Conservation (phyloP, 345 rosid species). For the Syzygium oleosum region DNA sequence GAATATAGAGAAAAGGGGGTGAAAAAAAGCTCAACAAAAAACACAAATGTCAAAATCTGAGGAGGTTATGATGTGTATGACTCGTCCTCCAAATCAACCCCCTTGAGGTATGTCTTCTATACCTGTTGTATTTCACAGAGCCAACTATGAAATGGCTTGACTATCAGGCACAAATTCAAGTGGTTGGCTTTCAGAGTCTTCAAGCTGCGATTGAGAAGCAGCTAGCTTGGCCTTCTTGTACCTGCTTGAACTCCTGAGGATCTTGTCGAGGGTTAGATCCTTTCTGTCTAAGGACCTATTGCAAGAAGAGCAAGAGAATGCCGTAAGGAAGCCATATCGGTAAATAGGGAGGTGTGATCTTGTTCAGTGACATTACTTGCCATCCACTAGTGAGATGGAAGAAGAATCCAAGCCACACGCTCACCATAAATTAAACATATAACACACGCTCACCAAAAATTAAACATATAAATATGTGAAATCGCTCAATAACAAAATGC, state of each 20-base stretch:
- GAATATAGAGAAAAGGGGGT: neutral
- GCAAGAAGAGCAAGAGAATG: neutral
- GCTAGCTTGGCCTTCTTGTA: slow-evolving; percentile 45
- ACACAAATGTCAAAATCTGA: neutral
- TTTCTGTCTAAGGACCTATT: slow-evolving; percentile 16
- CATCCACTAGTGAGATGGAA: neutral
- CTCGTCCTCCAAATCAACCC: neutral
- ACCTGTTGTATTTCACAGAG: neutral
- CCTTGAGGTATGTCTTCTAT: neutral
- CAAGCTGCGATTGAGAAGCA: slow-evolving; percentile 28
- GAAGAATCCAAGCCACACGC: neutral
- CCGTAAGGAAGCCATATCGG: neutral
- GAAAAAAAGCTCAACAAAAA: neutral
- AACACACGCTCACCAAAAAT: neutral
- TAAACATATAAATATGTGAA: neutral
- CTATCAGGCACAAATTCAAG: slow-evolving; percentile 48
- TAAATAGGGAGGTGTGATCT: neutral
- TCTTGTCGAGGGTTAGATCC: slow-evolving; percentile 22
- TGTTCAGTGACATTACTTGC: neutral
- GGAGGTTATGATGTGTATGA: neutral
- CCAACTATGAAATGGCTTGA: slow-evolving; percentile 5
- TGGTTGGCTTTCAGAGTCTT: slow-evolving; percentile 32
- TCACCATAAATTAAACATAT: neutral
- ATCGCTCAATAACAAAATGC: neutral
- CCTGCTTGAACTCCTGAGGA: slow-evolving; percentile 44